Conservation (phyloP, 345 rosid species). For the Gossypioides kirkii region DNA sequence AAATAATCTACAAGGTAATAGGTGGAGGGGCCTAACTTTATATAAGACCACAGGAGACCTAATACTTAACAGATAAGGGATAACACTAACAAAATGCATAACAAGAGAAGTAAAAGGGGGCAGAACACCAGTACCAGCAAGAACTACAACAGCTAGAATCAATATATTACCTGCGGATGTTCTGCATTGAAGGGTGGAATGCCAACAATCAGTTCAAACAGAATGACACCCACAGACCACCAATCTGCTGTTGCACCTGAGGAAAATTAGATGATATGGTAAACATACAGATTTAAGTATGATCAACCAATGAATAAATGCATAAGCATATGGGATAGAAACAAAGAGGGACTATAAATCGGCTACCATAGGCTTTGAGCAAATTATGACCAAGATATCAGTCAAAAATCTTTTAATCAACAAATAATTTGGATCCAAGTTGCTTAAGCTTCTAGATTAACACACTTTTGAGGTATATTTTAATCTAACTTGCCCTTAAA, state of each 20-base stretch:
- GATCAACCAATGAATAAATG: conserved; percentile 8
- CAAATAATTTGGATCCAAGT: conserved; percentile 2
- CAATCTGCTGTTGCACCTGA: conserved; percentile 98
- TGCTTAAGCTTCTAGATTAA: neutral
- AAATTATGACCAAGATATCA: neutral
- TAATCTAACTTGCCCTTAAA: conserved; percentile 1
- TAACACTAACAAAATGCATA: conserved; percentile 1
- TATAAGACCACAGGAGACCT: too few relatives aligned
- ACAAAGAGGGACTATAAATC: neutral
- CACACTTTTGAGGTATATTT: conserved; percentile 10
- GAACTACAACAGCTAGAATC: conserved; percentile 11
- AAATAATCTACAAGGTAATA: neutral
- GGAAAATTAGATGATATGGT: conserved; percentile 15
- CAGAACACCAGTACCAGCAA: neutral
- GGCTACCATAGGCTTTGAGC: neutral
- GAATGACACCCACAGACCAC: conserved; percentile 99
- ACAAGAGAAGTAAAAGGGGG: conserved; percentile 6
- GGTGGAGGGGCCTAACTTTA: too few relatives aligned
- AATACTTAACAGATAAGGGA: neutral
- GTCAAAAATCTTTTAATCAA: neutral
- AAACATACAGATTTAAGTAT: conserved; percentile 6
- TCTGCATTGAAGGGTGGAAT: conserved; percentile 99
- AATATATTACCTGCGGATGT: conserved; percentile 62
- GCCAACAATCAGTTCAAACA: conserved; percentile 92
- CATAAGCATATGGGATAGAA: neutral